phyloP scores from a whole-genome alignment of 208 protist species.

The Phytomonas serpens region DNA sequence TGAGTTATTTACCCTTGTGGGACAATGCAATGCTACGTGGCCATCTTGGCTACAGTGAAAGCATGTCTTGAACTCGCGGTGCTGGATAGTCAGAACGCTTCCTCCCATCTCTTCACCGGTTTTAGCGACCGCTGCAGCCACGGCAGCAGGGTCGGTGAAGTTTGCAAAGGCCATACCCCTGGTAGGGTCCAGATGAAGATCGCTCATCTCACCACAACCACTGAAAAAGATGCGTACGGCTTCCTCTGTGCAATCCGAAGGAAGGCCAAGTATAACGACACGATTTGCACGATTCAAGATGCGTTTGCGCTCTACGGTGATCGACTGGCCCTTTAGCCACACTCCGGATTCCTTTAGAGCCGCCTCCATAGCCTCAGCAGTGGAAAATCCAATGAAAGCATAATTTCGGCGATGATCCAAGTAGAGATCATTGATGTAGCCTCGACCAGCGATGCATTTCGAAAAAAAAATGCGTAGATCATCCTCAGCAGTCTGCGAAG shows the following conservation, averaged over 20 bases:
- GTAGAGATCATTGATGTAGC: conserved; percentile 38
- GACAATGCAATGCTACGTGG: conserved; percentile 51
- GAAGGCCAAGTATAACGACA: conserved; percentile 46
- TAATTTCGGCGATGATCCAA: conserved; percentile 24
- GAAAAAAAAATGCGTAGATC: conserved; percentile 38
- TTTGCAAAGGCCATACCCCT: conserved; percentile 51
- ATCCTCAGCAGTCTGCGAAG: conserved; percentile 17
- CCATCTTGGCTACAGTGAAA: conserved; percentile 58
- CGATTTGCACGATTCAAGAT: conserved; percentile 16
- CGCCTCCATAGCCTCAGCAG: conserved; percentile 24
- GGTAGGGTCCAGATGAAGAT: conserved; percentile 36
- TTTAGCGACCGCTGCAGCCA: conserved; percentile 33
- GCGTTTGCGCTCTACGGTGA: conserved; percentile 40
- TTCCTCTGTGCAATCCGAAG: conserved; percentile 22
- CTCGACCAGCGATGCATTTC: conserved; percentile 12
- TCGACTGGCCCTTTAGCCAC: conserved; percentile 25
- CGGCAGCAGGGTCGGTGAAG: conserved; percentile 27
- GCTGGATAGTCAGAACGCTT: conserved; percentile 26
- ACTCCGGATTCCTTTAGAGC: conserved; percentile 47
- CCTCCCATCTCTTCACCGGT: conserved; percentile 34
- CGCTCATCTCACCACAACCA: conserved; percentile 35
- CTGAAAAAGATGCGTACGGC: conserved; percentile 40
- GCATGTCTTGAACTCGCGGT: conserved; percentile 38
- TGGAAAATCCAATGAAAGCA: conserved; percentile 46
- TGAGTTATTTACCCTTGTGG: neutral